phyloP scores from a whole-genome alignment of 1,284 basidiomycete species.

The Leccinum subspadiceum region DNA sequence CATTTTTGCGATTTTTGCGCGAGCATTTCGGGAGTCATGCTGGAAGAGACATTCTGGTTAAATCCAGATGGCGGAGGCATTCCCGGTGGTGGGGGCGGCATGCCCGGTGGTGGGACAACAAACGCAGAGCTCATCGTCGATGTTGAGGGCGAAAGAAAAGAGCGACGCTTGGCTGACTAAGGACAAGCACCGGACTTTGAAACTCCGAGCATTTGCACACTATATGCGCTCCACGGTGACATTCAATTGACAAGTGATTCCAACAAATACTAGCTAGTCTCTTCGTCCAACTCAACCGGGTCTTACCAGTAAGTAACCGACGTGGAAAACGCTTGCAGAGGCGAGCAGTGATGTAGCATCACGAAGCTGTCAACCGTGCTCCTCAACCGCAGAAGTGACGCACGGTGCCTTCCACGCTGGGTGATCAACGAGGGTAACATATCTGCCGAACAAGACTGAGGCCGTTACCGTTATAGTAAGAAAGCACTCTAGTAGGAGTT shows the following conservation, averaged over 20 bases:
- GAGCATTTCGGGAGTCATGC: constrained; percentile 74
- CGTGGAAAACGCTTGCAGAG: neutral
- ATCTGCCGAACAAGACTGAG: neutral
- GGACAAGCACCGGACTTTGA: constrained; percentile 9
- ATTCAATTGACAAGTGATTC: neutral
- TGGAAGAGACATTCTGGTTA: constrained; percentile 50
- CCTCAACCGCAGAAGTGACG: neutral
- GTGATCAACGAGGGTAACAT: neutral
- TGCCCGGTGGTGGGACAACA: constrained; percentile 52
- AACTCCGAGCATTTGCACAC: constrained; percentile 16
- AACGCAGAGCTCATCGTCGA: constrained; percentile 35
- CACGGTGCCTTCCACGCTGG: neutral
- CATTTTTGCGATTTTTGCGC: constrained; percentile 91
- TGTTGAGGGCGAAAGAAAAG: constrained; percentile 32
- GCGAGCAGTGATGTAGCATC: too few species aligned
- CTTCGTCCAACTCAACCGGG: neutral
- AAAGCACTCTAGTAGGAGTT: neutral
- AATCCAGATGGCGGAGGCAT: constrained; percentile 52
- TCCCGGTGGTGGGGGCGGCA: constrained; percentile 60
- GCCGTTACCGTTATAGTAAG: neutral
- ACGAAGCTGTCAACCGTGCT: neutral
- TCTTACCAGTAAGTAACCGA: neutral
- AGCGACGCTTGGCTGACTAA: constrained; percentile 28
- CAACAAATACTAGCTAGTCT: neutral
- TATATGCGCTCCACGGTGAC: neutral